Base-by-base conservation (phyloP, 2,329 filamentous ascomycete species). In the Fonsecaea multimorphosa region DNA sequence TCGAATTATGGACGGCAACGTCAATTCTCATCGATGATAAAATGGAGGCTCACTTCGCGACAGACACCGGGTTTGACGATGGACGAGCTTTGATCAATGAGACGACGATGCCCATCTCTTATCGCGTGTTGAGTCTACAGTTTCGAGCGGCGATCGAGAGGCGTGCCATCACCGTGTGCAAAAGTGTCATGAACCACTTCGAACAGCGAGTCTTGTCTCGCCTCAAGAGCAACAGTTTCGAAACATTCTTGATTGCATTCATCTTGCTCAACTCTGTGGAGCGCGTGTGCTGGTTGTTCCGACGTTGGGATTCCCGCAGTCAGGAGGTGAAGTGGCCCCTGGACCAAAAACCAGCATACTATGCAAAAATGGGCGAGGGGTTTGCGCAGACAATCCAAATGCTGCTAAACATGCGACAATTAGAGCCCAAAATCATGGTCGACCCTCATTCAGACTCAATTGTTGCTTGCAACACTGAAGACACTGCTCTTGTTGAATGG, bases 171-270 rank as follows among this genome's bases (percentile, higher is more conserved):
- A 78, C 78, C 59, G 76, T 87, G 5, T 82, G 82, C 69, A 86
- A 84, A 61, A 77, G 77, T 9, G 81, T 87, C 36, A 83, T 87
- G 80, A 86, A 85, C 67, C 85, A 87, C 64, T 79, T 88, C 1
- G 86, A 88, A 72, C 82, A 84, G 19, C 81, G 85, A n/a, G 76
- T 88, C 11, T 40, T 68, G 7, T 84, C 86, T 70, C 83, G 85
- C 12, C 83, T 85, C 71, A 83, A 86, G 73, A 82, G 81, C 24
- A 84, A 82, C 58, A 81, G 81, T 53, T 87, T 88, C 63, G 83
- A 85, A 66, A 87, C 85, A 0, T 87, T 87, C 72, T 75, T 88
- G n/a, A 82, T 84, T 4, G 81, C 85, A 0, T 78, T 88, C n/a
- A 79, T 88, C 16, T 77, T 88, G 0, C 76, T 88, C 27, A 85